phyloP scores from a whole-genome alignment of 345 rosid species.

The Ceriops tagal region DNA sequence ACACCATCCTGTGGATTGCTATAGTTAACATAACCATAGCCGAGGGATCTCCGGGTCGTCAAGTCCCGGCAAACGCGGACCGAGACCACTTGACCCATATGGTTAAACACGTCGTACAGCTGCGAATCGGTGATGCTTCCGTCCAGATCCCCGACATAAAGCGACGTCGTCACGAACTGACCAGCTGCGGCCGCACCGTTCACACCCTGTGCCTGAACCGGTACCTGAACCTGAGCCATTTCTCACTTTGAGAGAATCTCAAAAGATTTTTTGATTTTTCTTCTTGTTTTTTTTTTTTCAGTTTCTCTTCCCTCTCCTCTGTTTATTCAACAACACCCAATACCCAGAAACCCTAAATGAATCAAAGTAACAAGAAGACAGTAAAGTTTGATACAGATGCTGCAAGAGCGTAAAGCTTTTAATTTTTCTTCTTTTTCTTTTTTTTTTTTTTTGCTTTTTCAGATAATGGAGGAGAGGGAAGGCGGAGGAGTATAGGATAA shows the following conservation, averaged over 20 bases:
- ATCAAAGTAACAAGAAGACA: not conserved
- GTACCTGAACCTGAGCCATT: slow-evolving; percentile 13
- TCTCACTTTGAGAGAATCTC: not conserved
- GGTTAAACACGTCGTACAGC: slow-evolving; percentile 76
- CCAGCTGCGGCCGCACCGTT: slow-evolving; percentile 2
- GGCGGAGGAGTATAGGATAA: not conserved
- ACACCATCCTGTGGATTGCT: slow-evolving; percentile 71
- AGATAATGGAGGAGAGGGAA: slow-evolving; percentile 11
- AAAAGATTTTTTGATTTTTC: too few species aligned
- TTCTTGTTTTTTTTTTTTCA: not conserved
- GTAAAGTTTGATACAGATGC: not conserved
- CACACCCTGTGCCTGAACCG: slow-evolving; percentile 6
- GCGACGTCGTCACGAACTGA: slow-evolving; percentile 55
- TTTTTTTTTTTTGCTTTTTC: not conserved
- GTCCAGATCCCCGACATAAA: slow-evolving; percentile 93
- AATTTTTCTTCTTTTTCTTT: not conserved
- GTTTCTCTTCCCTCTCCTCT: slow-evolving; percentile 11
- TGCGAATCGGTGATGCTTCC: slow-evolving; percentile 68
- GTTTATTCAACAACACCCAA: not conserved
- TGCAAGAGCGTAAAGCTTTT: not conserved
- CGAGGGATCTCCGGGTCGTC: slow-evolving; percentile 73
- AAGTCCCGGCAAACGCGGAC: slow-evolving; percentile 83
- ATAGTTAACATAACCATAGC: slow-evolving; percentile 87
- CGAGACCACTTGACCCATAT: slow-evolving; percentile 72
- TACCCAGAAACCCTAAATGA: not conserved